These are phyloP conservation scores for Leccinum variicolor DNA, from an alignment of 768 basidiomycete genomes.

Conservation along the genomic window DNA sequence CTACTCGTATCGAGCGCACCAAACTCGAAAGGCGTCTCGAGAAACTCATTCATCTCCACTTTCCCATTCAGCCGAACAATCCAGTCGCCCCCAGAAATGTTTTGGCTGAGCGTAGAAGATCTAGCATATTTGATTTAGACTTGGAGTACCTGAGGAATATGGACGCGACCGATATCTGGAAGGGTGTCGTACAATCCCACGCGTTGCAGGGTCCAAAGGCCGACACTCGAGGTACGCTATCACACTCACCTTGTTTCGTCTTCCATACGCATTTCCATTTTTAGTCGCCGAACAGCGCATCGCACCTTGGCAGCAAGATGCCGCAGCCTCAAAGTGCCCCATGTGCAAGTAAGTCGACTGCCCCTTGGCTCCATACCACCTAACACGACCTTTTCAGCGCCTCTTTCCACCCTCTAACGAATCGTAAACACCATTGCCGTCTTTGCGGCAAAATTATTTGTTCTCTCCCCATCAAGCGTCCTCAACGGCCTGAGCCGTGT, in stretches of 20 bases:
- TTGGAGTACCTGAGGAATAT: conserved; percentile 53
- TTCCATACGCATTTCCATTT: background rate
- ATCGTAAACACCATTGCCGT: conserved; percentile 95
- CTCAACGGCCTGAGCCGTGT: conserved; percentile 64
- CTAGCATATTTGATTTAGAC: conserved; percentile 75
- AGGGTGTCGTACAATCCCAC: conserved; percentile 50
- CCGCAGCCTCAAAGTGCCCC: conserved; percentile 72
- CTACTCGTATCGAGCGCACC: conserved; percentile 70
- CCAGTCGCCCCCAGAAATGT: conserved; percentile 5
- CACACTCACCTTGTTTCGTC: background rate
- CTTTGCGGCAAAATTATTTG: conserved; percentile 92
- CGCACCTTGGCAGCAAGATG: conserved; percentile 93
- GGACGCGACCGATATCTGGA: conserved; percentile 69
- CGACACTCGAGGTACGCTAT: conserved; percentile 61
- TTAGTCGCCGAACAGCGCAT: conserved; percentile 84
- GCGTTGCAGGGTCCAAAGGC: conserved; percentile 46
- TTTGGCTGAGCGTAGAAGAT: conserved; percentile 39
- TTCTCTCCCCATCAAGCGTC: conserved; percentile 74
- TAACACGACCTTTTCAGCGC: conserved; percentile 36
- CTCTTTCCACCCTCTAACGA: conserved; percentile 85
- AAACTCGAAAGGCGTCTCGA: conserved; percentile 85
- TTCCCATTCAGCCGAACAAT: conserved; percentile 35
- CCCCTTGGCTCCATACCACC: background rate
- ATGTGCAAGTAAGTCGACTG: conserved; percentile 65
- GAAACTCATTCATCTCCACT: conserved; percentile 78